Percentiles rank a stretch among this genome's conserved stretches.
phyloP scores from a whole-genome alignment of 805 yeast genomes.

The Yamadazyma insecticola region DNA sequence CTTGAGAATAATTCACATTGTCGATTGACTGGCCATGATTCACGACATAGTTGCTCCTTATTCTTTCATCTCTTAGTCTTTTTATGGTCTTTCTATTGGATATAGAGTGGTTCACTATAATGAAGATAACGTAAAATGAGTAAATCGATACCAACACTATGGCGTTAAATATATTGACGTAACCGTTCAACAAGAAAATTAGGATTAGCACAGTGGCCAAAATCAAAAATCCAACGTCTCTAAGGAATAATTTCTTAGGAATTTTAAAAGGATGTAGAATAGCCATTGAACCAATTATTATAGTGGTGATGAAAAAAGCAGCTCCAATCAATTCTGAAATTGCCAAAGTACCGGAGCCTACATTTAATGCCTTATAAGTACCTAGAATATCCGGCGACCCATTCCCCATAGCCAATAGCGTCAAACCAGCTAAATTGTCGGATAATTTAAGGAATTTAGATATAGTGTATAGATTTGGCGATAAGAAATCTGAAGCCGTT shows the following conservation, averaged over 20 bases:
- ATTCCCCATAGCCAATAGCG: slow-evolving; percentile 85
- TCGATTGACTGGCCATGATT: slow-evolving; percentile 1
- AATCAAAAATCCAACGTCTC: slow-evolving; percentile 60
- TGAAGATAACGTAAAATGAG: slow-evolving; percentile 50
- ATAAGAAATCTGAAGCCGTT: slow-evolving; percentile 76
- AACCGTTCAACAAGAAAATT: slow-evolving; percentile 51
- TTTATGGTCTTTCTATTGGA: slow-evolving; percentile 11
- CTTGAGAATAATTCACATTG: neutral
- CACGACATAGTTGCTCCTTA: slow-evolving; percentile 20
- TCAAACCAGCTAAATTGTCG: slow-evolving; percentile 79
- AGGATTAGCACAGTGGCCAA: slow-evolving; percentile 46
- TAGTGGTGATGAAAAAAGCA: slow-evolving; percentile 73
- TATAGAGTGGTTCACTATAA: slow-evolving; percentile 25
- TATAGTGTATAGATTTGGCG: slow-evolving; percentile 71
- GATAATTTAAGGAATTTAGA: slow-evolving; percentile 60
- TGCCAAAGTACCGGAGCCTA: slow-evolving; percentile 73
- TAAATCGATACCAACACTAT: slow-evolving; percentile 53
- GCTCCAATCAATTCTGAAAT: slow-evolving; percentile 91
- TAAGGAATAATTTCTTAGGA: slow-evolving; percentile 44
- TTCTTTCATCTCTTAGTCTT: slow-evolving; percentile 15
- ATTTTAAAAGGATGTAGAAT: slow-evolving; percentile 61
- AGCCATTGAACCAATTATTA: slow-evolving; percentile 77
- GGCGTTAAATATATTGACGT: slow-evolving; percentile 53
- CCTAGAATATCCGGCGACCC: slow-evolving; percentile 88
- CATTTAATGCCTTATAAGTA: slow-evolving; percentile 75